Conservation (phyloP, 805 yeast genomes). For the Zygoascus flipseniorum region DNA sequence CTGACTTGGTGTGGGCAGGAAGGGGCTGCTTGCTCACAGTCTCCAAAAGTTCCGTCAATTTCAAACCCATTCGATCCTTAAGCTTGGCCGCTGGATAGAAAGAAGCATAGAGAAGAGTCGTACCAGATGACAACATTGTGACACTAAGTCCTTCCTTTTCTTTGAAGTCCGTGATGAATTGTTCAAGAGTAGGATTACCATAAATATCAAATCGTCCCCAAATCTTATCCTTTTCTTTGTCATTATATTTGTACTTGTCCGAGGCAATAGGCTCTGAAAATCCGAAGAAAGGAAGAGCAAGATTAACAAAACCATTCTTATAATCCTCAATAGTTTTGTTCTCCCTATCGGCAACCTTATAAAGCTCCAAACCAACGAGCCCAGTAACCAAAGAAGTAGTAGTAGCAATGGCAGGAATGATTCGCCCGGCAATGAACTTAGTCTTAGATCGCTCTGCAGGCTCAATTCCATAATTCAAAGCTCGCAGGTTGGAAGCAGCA, state of each 20-base stretch:
- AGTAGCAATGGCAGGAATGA: slow-evolving; percentile 98
- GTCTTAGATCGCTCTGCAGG: slow-evolving; percentile 84
- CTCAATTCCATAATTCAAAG: slow-evolving; percentile 81
- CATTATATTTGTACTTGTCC: slow-evolving; percentile 71
- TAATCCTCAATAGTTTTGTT: slow-evolving; percentile 65
- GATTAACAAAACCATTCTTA: slow-evolving; percentile 85
- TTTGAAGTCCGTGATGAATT: slow-evolving; percentile 66
- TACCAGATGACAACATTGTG: slow-evolving; percentile 87
- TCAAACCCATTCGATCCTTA: slow-evolving; percentile 62
- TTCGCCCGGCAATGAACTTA: slow-evolving; percentile 95
- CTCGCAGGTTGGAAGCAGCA: slow-evolving; percentile 95
- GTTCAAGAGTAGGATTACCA: slow-evolving; percentile 59
- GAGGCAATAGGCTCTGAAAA: slow-evolving; percentile 94
- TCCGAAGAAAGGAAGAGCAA: slow-evolving; percentile 93
- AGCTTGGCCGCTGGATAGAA: slow-evolving; percentile 89
- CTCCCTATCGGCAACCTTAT: slow-evolving; percentile 76
- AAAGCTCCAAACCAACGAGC: slow-evolving; percentile 80
- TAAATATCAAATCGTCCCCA: slow-evolving; percentile 88
- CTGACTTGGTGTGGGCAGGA: slow-evolving; percentile 60
- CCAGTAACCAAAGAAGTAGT: slow-evolving; percentile 98
- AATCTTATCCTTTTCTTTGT: slow-evolving; percentile 70
- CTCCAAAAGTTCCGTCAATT: slow-evolving; percentile 68
- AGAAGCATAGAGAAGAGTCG: slow-evolving; percentile 80
- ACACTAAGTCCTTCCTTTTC: slow-evolving; percentile 78
- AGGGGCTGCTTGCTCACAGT: slow-evolving; percentile 79